A percentile compares a stretch with the other conserved stretches of the same genome.
phyloP scores from a whole-genome alignment of 768 basidiomycete species.

The Leccinum variicolor region DNA sequence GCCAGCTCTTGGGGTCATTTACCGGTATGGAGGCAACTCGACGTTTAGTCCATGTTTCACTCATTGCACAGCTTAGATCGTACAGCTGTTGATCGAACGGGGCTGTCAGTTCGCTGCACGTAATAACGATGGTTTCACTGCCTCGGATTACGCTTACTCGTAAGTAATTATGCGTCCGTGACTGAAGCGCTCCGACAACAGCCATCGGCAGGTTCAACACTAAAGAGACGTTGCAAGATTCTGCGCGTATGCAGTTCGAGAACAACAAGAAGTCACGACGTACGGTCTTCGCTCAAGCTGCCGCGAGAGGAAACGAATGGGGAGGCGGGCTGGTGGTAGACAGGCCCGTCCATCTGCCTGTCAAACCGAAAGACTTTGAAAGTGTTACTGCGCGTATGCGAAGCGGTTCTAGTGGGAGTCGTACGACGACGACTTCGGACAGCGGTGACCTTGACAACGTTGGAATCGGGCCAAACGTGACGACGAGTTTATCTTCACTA shows the following conservation, averaged over 20 bases:
- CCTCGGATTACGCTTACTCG: conserved; percentile 85
- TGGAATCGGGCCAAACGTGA: conserved; percentile 37
- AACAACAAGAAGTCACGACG: conserved; percentile 74
- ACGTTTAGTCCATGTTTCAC: conserved; percentile 3
- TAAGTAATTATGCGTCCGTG: conserved; percentile 10
- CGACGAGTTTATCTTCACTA: conserved; percentile 50
- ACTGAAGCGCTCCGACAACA: conserved; percentile 4
- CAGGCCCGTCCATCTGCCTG: conserved; percentile 44
- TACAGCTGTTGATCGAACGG: conserved; percentile 83
- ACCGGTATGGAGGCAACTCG: conserved; percentile 46
- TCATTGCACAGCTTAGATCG: conserved; percentile 45
- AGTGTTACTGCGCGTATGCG: conserved; percentile 55
- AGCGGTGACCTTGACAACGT: conserved; percentile 59
- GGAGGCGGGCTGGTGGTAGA: conserved; percentile 39
- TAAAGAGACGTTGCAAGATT: conserved; percentile 73
- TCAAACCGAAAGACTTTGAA: conserved; percentile 40
- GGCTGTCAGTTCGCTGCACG: conserved; percentile 81
- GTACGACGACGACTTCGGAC: conserved; percentile 73
- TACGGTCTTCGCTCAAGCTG: conserved; percentile 69
- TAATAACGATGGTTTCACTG: conserved; percentile 90
- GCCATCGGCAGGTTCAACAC: conserved; percentile 56
- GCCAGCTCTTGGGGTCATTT: conserved; percentile 88
- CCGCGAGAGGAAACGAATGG: conserved; percentile 64
- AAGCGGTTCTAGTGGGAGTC: conserved; percentile 79
- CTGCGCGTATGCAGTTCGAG: conserved; percentile 76